Evolutionary conservation across 805 yeast genomes (phyloP), one percentile per base, ranked within the genome.

Genomic region (Wickerhamomyces hampshirensis): DNA sequence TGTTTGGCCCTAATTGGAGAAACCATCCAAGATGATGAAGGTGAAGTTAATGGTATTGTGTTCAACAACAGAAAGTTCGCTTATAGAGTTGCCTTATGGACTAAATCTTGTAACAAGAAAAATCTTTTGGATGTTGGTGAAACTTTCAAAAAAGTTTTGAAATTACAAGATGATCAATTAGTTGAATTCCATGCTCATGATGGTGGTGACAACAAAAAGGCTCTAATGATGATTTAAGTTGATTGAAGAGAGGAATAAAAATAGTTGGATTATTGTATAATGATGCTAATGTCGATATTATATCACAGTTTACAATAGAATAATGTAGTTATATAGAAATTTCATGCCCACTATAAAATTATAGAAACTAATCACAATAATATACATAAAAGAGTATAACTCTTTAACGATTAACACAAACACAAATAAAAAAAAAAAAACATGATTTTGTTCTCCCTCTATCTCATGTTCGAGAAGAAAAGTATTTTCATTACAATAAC

Each of bases 21-120:
- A 68, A 86, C 96, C 38, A 80, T 91, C 51, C 79, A 76, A 47
- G 88, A 79, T 48, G 84, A 78, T 39, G 75, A 75, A 50, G 76
- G 83, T 58, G 91, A 87, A 67, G 93, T 93, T 48, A 89, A 85
- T 61, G 98, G 98, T 57, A 85, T 87, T 52, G 96, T 93, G 47
- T 78, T 87, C 59, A 86, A 85, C 62, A 79, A 84, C 55, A 84
- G 96, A 73, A 81, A 77, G 59, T 78, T 75, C 50, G 86, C 78
- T 48, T 77, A 74, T 71, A 84, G 87, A 65, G 74, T 91, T 60
- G 91, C 94, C 57, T 69, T 91, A 60, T 91, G 98, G 98, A 91
- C 97, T 47, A 82, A 80, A 61, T 75, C 89, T 43, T 77, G 83
- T 53, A 76, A 79, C 51, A 66, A 65, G 51, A 66, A 63, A 37